Evolutionary conservation across 106 monocot genomes (phyloP), one percentile per base, ranked within the genome.

Genomic region (Triglochin maritima): DNA sequence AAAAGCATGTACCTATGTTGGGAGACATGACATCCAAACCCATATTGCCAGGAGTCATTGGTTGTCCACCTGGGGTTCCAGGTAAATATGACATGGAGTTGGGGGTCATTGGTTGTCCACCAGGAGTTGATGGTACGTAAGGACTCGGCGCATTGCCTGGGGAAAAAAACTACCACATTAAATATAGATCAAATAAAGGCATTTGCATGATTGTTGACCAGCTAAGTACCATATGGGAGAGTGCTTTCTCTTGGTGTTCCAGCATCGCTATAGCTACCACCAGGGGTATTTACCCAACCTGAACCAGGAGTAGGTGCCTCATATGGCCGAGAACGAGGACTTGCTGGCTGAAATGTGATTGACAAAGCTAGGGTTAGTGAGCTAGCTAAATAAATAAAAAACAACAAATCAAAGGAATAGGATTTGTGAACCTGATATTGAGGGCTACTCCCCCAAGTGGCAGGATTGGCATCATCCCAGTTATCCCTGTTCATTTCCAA

Each of bases 401-500:
- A 43, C 59, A 45, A 16, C 17, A 9, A 7, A 9, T 55, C 10
- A 67, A 57, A 54, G 10, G 13, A 50, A 42, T 16, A 44, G 58
- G 9, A 7, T 65, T 56, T 9, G 2, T 47, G 74, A 46, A 99
- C 98, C 82, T 99, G 92, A 76, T 92, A 92, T 14, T 82, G 79
- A 46, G 98, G 98, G 62, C 92, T 99, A 16, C 69, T 77, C 61
- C 82, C 92, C 98, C 98, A 99, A 53, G 92, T 79, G 17, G 82
- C 88, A 65, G 98, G 92, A 64, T 99, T 89, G 72, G 77, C 95
- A 70, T 99, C 98, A 64, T 99, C 98, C 98, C 92, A 99, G 11
- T 67, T 79, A 70, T 92, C 92, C 83, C 98, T 99, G 80, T 63
- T 65, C 67, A 11, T 52, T 11, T 8, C 7, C 9, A 52, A 52